Conservation (phyloP, 345 rosid genomes). For the Hypericum androsaemum region DNA sequence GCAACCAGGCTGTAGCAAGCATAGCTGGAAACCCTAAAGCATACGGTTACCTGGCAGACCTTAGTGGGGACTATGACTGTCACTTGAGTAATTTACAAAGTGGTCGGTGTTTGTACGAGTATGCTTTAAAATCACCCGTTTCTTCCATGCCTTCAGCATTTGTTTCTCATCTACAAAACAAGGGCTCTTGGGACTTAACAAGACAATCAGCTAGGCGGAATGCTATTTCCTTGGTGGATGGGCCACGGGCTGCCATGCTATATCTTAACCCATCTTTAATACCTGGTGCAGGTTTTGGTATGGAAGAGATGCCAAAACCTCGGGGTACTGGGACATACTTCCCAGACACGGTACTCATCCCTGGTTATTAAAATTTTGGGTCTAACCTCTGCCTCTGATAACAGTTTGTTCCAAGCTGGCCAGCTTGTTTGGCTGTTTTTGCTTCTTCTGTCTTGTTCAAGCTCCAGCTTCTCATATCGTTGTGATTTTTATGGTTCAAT, state of each 20-base stretch:
- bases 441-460: constrained; percentile 7
- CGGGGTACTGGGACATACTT: constrained; percentile 89
- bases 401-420: too few species aligned
- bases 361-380: constrained; percentile 8
- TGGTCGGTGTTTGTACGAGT: constrained; percentile 40
- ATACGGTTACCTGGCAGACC: constrained; percentile 39
- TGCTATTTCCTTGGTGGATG: constrained; percentile 27
- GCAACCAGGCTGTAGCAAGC: constrained; percentile 18
- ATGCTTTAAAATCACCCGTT: constrained; percentile 28
- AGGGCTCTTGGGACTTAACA: constrained; percentile 53
- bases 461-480: constrained; percentile 9
- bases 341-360: constrained; percentile 42
- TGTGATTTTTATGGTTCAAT: constrained; percentile 12
- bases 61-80: constrained; percentile 49
- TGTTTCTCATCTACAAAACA: constrained; percentile 36
- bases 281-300: constrained; percentile 37
- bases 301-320: constrained; percentile 61
- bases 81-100: constrained; percentile 32
- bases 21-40: constrained; percentile 21
- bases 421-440: constrained; percentile 11
- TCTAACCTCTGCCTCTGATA: constrained; percentile 12
- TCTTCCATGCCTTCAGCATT: constrained; percentile 33
- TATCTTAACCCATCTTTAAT: constrained; percentile 38
- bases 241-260: constrained; percentile 34
- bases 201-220: constrained; percentile 33